Percentiles rank a stretch among this genome's conserved stretches.
Evolutionary conservation across 768 basidiomycete genomes (phyloP).

Genomic region (Terana coerulea): DNA sequence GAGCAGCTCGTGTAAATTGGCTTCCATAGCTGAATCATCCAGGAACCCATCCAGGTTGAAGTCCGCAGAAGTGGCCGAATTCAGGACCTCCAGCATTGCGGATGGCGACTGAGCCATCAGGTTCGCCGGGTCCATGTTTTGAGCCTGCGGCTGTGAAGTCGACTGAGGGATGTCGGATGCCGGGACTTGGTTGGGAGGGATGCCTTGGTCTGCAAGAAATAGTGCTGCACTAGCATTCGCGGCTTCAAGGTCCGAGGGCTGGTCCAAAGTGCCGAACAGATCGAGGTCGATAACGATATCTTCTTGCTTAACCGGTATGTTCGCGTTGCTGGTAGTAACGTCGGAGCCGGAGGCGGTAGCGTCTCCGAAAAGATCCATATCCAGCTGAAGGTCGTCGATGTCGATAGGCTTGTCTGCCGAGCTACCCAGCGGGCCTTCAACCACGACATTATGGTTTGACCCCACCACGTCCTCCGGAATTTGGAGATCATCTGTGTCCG

Average conservation of each 20-base stretch:
- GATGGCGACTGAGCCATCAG: not conserved
- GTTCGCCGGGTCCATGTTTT: not conserved
- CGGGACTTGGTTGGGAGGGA: not conserved
- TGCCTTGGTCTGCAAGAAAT: not conserved
- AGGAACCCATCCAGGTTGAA: not conserved
- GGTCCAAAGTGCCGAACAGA: constrained; percentile 1
- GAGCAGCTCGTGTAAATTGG: not conserved
- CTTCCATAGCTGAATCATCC: not conserved
- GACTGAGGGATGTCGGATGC: not conserved
- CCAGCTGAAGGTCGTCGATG: constrained; percentile 66
- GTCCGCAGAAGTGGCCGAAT: not conserved
- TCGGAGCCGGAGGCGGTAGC: constrained; percentile 20
- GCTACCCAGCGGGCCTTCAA: constrained; percentile 44
- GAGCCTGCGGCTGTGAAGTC: not conserved
- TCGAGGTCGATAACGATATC: constrained; percentile 21
- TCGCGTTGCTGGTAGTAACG: constrained; percentile 6
- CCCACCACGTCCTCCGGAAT: constrained; percentile 38
- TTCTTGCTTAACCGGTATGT: constrained; percentile 10
- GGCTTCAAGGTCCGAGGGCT: not conserved
- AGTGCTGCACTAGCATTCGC: not conserved
- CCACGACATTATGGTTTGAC: not conserved
- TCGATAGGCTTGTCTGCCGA: constrained; percentile 82
- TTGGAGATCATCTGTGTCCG: constrained; percentile 49
- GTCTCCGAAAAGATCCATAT: constrained; percentile 34
- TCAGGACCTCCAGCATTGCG: not conserved